A percentile compares a stretch with the other conserved stretches of the same genome.
phyloP scores from a whole-genome alignment of 2,329 filamentous ascomycete species.

The Beauveria varroae region DNA sequence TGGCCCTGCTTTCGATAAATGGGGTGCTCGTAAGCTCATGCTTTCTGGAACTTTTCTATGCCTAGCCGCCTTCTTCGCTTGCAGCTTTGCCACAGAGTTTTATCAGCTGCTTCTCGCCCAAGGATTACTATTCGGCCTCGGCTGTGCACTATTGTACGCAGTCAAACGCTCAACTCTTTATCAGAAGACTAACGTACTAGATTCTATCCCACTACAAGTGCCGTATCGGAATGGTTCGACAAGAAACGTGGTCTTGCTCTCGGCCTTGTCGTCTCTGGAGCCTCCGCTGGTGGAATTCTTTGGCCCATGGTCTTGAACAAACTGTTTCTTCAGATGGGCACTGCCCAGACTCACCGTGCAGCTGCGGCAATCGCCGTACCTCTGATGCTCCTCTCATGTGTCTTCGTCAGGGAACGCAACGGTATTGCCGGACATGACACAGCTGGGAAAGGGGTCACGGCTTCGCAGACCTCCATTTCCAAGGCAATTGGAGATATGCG shows the following conservation, averaged over 20 bases:
- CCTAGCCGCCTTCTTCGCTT: constrained; percentile 30
- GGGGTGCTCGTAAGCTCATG: constrained; percentile 28
- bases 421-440: constrained; percentile 13
- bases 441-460: constrained; percentile 9
- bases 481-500: constrained; percentile 19
- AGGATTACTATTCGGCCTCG: constrained; percentile 33
- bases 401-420: constrained; percentile 22
- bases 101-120: constrained; percentile 32
- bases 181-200: constrained; percentile 8
- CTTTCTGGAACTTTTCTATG: constrained; percentile 27
- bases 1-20: constrained; percentile 33
- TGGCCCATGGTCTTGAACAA: constrained; percentile 22
- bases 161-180: too few relatives aligned
- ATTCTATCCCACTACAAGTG: constrained; percentile 24
- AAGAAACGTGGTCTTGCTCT: constrained; percentile 23
- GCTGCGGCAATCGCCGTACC: constrained; percentile 19
- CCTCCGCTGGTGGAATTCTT: constrained; percentile 23
- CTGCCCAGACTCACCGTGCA: constrained; percentile 16
- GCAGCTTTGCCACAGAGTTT: constrained; percentile 24
- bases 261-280: constrained; percentile 23
- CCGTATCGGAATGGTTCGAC: constrained; percentile 26
- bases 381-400: constrained; percentile 19
- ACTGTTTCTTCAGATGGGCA: constrained; percentile 12
- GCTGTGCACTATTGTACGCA: constrained; percentile 28
- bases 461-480: constrained; percentile 17